phyloP scores from a whole-genome alignment of 148 eudicot genomes.

The Nyssa sinensis region DNA sequence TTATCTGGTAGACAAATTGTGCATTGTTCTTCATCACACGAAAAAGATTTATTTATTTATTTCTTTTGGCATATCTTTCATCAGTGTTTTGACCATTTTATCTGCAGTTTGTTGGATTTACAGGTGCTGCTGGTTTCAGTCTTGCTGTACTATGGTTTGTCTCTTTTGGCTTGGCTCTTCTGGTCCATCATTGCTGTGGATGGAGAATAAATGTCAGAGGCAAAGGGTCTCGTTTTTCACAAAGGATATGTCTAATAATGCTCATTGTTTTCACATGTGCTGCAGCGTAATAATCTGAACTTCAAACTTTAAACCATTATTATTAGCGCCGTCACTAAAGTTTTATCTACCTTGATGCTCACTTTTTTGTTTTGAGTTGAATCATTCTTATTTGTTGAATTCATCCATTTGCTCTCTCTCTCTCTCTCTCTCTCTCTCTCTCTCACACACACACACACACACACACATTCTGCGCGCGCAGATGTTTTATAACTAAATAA shows the following conservation, averaged over 20 bases:
- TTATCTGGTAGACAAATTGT: not conserved
- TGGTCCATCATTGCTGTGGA: conserved; percentile 67
- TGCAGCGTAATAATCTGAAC: conserved; percentile 69
- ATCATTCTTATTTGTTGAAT: not conserved
- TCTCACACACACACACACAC: too few relatives aligned
- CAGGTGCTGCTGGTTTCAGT: conserved; percentile 74
- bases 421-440: too few relatives aligned
- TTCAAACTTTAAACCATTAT: conserved; percentile 10
- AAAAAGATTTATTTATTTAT: too few relatives aligned
- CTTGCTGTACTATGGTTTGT: conserved; percentile 71
- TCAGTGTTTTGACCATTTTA: conserved; percentile 20
- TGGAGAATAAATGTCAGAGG: conserved; percentile 64
- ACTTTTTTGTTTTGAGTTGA: not conserved
- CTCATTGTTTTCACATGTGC: conserved; percentile 75
- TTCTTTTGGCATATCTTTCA: not conserved
- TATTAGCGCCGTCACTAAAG: not conserved
- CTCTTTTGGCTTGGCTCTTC: conserved; percentile 66
- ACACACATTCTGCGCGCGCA: too few relatives aligned
- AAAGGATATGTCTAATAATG: conserved; percentile 53
- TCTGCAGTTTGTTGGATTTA: conserved; percentile 92
- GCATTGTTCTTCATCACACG: not conserved
- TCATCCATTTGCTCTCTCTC: not conserved
- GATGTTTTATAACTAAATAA: too few relatives aligned
- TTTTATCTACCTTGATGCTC: not conserved
- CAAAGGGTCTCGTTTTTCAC: conserved; percentile 43